Evolutionary conservation across 2,329 filamentous ascomycete genomes (phyloP), one percentile per base, ranked within the genome.

Genomic region (Dactylellina parvicollis): DNA sequence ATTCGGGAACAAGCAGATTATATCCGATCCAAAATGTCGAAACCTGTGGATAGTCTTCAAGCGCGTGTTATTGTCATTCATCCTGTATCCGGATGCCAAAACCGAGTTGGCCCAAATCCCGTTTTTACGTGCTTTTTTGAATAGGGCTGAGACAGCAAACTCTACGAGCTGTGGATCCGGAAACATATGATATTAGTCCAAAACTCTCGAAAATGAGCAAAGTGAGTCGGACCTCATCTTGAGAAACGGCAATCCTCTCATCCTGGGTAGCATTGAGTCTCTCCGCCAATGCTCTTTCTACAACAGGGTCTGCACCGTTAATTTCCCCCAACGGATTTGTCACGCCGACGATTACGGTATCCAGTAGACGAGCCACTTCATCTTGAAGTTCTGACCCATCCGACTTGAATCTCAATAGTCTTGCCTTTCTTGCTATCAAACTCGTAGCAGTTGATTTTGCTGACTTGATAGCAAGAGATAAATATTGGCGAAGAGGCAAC

Each of bases 401-500:
- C 1, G 75, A 66, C 30, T 72, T 67, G 20, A 57, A 75, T 16
- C 57, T 69, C n/a, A 49, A 36, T 3, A 69, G 57, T 9, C 40
- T 40, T 40, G 57, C 57, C 12, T 40, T 69, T 36, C 70, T 56
- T 22, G 62, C 57, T 36, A 62, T 67, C 8, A 57, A 69, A 40
- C 62, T 69, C 9, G 57, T 65, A 7, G 59, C 60, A 20, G 62
- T 60, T 1, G 60, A 61, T 54, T 64, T 71, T 1, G 67, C 60
- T 5, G 59, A 59, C 7, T 60, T 61, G 14, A 78, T 62, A 38
- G 50, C 55, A 14, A 74, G 56, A 10, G 56, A 42, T 22, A 93
- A 82, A 81, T 92, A 91, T 67, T 89, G 84, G 77, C 92, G 88
- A 66, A 96, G 82, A 0, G 88, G 88, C 62, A 87, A 80, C 10